Evolutionary conservation across 129 eudicot genomes (phyloP), one percentile per base, ranked within the genome.

Genomic region (Lactuca sativa): DNA sequence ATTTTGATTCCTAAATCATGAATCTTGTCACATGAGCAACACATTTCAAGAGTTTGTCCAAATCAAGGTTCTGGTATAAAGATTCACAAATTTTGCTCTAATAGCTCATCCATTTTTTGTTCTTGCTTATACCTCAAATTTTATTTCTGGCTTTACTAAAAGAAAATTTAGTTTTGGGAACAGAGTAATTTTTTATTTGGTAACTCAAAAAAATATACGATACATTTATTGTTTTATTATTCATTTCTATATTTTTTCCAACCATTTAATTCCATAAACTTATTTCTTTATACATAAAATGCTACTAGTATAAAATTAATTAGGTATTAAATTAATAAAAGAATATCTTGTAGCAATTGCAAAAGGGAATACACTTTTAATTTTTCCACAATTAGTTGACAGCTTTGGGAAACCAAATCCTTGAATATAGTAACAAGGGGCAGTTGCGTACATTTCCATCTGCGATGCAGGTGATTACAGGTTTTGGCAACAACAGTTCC

Each of bases 401-500:
- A 11, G 15, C 63, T 69, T 76, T 31, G 64, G 70, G 74, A 69
- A 68, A 52, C 17, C 17, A 60, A 54, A 69, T 49, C 61, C 52
- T 75, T 33, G 64, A 60, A 37, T 30, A 31, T 68, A 38, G 64
- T 16, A 15, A 7, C 51, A 68, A n/a, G 75, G 75, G 62, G 68
- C 64, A 36, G 0, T 52, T 53, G 2, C 6, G 62, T 71, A 70
- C 44, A 1, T 7, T 1, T 6, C 2, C 5, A 5, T 32, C 4
- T 64, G 53, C 55, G 55, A 60, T 80, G 82, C 86, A 87, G 97
- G 86, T 21, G 48, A 55, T 51, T 38, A 73, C 31, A 56, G 59
- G 10, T 41, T 36, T 0, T 84, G 90, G 85, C 38, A 90, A 66
- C 68, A 83, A 58, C 3, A 65, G 18, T 85, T 81, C 81, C 90